Conservation (phyloP, 2,329 filamentous ascomycete species). For the Epichloe baconii region DNA sequence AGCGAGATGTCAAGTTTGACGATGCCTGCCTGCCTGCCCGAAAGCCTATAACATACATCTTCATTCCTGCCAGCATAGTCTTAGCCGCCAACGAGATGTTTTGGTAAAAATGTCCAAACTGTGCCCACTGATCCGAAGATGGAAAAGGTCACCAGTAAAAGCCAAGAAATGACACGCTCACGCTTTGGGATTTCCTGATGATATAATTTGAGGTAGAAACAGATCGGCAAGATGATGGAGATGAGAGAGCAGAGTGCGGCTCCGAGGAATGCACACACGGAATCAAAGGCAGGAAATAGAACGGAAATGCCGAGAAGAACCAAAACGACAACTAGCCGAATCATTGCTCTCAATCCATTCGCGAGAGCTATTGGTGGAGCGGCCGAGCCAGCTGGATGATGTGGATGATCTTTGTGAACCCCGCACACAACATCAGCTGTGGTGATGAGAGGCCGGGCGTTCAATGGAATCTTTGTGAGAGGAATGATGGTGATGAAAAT, state of each 20-base stretch:
- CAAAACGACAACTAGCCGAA: constrained; percentile 55
- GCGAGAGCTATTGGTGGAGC: constrained; percentile 27
- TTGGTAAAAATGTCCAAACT: constrained; percentile 77
- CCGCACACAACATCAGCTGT: constrained; percentile 73
- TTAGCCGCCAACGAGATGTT: constrained; percentile 48
- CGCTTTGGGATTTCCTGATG: constrained; percentile 49
- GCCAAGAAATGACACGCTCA: constrained; percentile 56
- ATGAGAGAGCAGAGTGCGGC: constrained; percentile 86
- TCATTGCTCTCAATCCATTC: constrained; percentile 38
- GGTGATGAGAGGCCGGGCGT: constrained; percentile 74
- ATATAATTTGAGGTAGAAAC: constrained; percentile 87
- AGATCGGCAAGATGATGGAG: constrained; percentile 76
- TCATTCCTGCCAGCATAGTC: too few relatives aligned
- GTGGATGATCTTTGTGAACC: constrained; percentile 37
- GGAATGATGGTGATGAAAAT: constrained; percentile 86
- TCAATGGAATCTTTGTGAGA: constrained; percentile 86
- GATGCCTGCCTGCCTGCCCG: too few relatives aligned
- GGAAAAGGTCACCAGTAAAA: constrained; percentile 55
- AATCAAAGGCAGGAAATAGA: constrained; percentile 64
- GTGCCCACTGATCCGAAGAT: constrained; percentile 66
- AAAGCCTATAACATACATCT: too few relatives aligned
- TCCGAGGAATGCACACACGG: constrained; percentile 84
- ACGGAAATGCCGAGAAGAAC: constrained; percentile 63
- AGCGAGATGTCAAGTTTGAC: too few relatives aligned
- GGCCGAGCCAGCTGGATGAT: constrained; percentile 26